phyloP scores from a whole-genome alignment of 306 rosid genomes.

The Vicia villosa region DNA sequence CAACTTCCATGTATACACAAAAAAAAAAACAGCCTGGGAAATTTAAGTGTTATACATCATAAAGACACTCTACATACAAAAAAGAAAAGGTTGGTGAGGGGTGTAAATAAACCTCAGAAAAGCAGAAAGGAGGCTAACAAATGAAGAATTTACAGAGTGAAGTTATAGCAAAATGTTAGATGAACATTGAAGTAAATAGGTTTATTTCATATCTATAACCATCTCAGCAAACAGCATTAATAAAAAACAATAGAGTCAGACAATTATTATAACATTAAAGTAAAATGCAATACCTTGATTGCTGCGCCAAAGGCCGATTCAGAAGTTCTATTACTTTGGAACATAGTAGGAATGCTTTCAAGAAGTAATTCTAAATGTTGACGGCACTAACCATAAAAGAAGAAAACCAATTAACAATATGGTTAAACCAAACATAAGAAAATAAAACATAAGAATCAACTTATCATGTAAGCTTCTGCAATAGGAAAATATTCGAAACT shows the following conservation, averaged over 20 bases:
- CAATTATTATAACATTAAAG: slow-evolving; percentile 18
- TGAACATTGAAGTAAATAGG: not conserved
- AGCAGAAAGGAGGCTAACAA: not conserved
- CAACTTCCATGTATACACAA: no score
- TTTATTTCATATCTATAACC: slow-evolving; percentile 17
- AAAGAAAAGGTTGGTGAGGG: not conserved
- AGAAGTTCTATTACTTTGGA: slow-evolving; percentile 78
- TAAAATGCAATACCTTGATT: slow-evolving; percentile 67
- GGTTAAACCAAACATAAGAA: slow-evolving; percentile 24
- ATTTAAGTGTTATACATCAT: not conserved
- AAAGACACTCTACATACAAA: not conserved
- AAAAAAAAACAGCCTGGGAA: no score
- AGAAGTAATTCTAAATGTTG: slow-evolving; percentile 88
- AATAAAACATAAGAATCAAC: slow-evolving; percentile 14
- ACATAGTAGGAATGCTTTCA: slow-evolving; percentile 90
- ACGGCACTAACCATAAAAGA: slow-evolving; percentile 67
- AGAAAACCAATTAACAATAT: slow-evolving; percentile 29
- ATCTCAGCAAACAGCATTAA: slow-evolving; percentile 21
- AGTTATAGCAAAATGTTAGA: not conserved
- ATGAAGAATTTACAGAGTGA: not conserved
- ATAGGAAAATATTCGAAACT: slow-evolving; percentile 31
- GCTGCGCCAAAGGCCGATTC: slow-evolving; percentile 99
- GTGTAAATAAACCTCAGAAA: slow-evolving; percentile 4
- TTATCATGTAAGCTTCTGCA: slow-evolving; percentile 22
- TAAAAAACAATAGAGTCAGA: slow-evolving; percentile 2